These are phyloP conservation scores for Lathyrus tuberosus DNA, from an alignment of 306 rosid genomes.

Conservation along the genomic window DNA sequence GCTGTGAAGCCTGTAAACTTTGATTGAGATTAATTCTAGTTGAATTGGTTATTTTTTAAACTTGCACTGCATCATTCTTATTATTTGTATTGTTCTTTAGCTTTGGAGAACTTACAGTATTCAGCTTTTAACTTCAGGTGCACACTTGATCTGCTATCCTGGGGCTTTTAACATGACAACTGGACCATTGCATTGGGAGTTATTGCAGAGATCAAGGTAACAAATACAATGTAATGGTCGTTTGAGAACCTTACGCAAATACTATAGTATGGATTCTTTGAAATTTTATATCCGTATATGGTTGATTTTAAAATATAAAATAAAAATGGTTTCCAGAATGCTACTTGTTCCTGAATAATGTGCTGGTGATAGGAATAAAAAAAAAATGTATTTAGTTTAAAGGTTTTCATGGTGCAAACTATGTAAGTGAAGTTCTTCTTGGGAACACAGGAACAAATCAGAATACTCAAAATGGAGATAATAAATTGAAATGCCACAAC, in stretches of 20 bases:
- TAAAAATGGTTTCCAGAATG: constrained; percentile 1
- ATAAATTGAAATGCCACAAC: not conserved
- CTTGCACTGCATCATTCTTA: not conserved
- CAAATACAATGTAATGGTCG: constrained; percentile 21
- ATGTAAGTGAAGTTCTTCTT: too few species aligned
- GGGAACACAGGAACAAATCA: not conserved
- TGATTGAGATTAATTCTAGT: constrained; percentile 13
- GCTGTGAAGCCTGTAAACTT: not conserved
- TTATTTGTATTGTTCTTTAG: constrained; percentile 21
- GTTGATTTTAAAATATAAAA: not conserved
- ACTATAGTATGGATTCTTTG: not conserved
- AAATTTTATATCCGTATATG: constrained; percentile 1
- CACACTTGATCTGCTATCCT: constrained; percentile 97
- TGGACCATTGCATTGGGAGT: constrained; percentile 99
- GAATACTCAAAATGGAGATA: not conserved
- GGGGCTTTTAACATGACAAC: constrained; percentile 99
- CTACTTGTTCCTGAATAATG: not conserved
- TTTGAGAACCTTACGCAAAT: constrained; percentile 4
- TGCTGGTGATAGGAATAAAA: not conserved
- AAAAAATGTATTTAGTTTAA: not conserved
- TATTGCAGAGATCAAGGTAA: constrained; percentile 92
- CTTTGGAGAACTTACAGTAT: constrained; percentile 36
- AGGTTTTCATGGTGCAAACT: not conserved
- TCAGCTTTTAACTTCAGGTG: constrained; percentile 64
- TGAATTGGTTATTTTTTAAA: constrained; percentile 20